Evolutionary conservation across 2,329 filamentous ascomycete genomes (phyloP).

Genomic region (Fusarium luffae): DNA sequence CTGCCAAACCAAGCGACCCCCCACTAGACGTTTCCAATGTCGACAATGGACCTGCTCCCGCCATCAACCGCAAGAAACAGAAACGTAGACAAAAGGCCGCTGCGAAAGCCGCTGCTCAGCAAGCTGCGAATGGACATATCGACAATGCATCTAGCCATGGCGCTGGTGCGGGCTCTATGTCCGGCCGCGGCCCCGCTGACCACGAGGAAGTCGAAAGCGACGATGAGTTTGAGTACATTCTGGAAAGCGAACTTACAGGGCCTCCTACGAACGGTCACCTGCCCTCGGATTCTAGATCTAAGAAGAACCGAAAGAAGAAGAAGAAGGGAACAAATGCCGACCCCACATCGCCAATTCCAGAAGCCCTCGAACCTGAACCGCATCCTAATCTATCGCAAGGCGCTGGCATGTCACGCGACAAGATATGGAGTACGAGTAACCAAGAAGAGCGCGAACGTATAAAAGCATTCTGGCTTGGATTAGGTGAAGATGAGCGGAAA

Average conservation of each 20-base stretch:
- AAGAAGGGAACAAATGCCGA: conserved; percentile 58
- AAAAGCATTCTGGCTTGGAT: conserved; percentile 96
- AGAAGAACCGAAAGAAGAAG: conserved; percentile 78
- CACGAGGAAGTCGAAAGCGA: conserved; percentile 68
- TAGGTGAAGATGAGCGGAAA: conserved; percentile 94
- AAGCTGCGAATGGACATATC: conserved; percentile 55
- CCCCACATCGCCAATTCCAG: conserved; percentile 34
- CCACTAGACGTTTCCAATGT: conserved; percentile 40
- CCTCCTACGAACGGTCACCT: conserved; percentile 47
- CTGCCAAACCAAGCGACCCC: conserved; percentile 52
- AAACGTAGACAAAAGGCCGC: conserved; percentile 91
- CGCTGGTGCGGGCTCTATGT: conserved; percentile 37
- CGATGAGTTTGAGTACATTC: conserved; percentile 60
- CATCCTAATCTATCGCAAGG: conserved; percentile 48
- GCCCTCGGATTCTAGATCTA: conserved; percentile 55
- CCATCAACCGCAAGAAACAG: conserved; percentile 92
- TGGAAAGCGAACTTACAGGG: conserved; percentile 50
- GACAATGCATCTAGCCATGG: conserved; percentile 46
- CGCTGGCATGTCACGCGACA: conserved; percentile 74
- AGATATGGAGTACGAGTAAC: conserved; percentile 97
- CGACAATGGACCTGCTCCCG: conserved; percentile 53
- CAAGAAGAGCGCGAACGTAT: conserved; percentile 96
- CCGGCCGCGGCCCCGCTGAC: conserved; percentile 49
- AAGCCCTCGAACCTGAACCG: conserved; percentile 32
- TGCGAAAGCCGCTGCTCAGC: conserved; percentile 67